Conservation (phyloP, 148 eudicot species). For the Polygonum aviculare region DNA sequence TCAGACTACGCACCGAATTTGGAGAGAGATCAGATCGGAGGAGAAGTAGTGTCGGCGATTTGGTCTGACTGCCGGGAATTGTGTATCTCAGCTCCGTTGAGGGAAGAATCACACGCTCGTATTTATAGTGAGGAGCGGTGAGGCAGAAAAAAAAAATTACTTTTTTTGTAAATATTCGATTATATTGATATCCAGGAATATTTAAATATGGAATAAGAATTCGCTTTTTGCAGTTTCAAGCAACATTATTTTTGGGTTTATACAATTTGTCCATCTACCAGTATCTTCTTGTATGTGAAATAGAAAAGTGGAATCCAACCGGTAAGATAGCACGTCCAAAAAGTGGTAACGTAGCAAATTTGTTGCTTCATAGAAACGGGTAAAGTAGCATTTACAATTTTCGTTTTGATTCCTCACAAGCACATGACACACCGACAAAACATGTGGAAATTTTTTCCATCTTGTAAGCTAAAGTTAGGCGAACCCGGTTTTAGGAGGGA, state of each 20-base stretch:
- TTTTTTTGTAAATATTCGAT: neutral
- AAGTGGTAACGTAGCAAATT: too few relatives aligned
- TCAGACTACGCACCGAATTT: neutral
- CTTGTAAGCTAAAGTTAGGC: too few relatives aligned
- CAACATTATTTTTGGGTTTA: neutral
- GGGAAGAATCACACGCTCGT: neutral
- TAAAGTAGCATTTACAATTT: constrained; percentile 16
- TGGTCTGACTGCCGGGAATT: constrained; percentile 3
- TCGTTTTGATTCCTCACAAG: too few relatives aligned
- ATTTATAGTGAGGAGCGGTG: neutral
- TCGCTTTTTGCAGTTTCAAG: constrained; percentile 5
- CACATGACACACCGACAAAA: too few relatives aligned
- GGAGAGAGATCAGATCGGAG: constrained; percentile 8
- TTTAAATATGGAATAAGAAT: neutral
- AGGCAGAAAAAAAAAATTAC: neutral
- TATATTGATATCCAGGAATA: neutral
- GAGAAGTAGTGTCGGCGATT: constrained; percentile 5
- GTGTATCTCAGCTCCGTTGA: constrained; percentile 1
- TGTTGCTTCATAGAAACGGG: too few relatives aligned
- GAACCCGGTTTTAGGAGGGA: too few relatives aligned
- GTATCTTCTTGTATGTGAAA: too few relatives aligned
- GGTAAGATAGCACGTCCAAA: neutral
- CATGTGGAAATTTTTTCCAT: too few relatives aligned
- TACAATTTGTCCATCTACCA: too few relatives aligned
- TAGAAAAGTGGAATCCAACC: neutral